A percentile compares a stretch with the other conserved stretches of the same genome.
These are phyloP conservation scores for Cicer judaicum DNA, from an alignment of 306 rosid genomes.

Conservation along the genomic window DNA sequence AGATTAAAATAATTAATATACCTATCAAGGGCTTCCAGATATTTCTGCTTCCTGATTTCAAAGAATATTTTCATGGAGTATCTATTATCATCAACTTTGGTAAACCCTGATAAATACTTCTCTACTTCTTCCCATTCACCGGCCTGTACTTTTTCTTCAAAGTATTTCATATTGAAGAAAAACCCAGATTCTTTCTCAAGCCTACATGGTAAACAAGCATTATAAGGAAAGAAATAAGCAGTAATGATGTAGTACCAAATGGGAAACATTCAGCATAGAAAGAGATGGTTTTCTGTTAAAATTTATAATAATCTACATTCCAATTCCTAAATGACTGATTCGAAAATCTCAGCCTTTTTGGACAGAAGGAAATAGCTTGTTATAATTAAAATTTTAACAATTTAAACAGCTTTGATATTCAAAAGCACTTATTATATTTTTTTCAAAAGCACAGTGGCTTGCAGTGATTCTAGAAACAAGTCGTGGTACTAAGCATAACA, in stretches of 20 bases:
- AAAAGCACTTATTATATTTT: neutral
- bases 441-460: too few species aligned
- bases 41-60: slow-evolving; percentile 91
- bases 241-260: neutral
- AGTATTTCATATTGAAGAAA: slow-evolving; percentile 91
- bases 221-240: slow-evolving; percentile 10
- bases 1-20: slow-evolving; percentile 42
- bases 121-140: slow-evolving; percentile 98
- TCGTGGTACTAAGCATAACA: too few species aligned
- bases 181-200: slow-evolving; percentile 93
- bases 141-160: slow-evolving; percentile 82
- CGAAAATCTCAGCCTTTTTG: slow-evolving; percentile 10
- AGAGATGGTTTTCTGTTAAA: slow-evolving; percentile 13
- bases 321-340: slow-evolving; percentile 5
- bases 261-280: neutral
- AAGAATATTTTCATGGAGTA: slow-evolving; percentile 89
- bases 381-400: slow-evolving; percentile 3
- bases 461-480: too few species aligned
- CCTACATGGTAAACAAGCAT: slow-evolving; percentile 46
- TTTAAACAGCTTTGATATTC: slow-evolving; percentile 1
- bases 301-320: slow-evolving; percentile 16
- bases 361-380: neutral
- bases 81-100: slow-evolving; percentile 89
- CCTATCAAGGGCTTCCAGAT: slow-evolving; percentile 96
- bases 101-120: slow-evolving; percentile 81